Evolutionary conservation across 2,329 filamentous ascomycete genomes (phyloP).

Genomic region (Diaporthe nobilis): DNA sequence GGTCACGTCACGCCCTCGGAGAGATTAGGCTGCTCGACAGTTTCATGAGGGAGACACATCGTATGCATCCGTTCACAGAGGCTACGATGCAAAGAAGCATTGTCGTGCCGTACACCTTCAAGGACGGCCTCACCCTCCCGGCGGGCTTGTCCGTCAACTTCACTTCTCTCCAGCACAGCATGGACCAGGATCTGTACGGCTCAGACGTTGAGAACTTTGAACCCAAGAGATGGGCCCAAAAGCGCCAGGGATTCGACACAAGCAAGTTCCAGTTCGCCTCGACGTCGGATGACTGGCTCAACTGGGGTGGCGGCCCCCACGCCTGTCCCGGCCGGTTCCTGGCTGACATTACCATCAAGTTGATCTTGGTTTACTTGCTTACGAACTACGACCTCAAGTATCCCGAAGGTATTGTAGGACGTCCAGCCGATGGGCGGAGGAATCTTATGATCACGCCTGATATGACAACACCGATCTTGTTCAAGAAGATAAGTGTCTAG

Average conservation of each 20-base stretch:
- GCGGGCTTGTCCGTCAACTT: constrained; percentile 43
- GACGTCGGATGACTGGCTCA: constrained; percentile 44
- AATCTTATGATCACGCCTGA: constrained; percentile 30
- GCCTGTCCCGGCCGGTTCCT: constrained; percentile 43
- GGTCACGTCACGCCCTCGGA: constrained; percentile 43
- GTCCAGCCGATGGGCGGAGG: constrained; percentile 39
- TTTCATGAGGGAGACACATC: constrained; percentile 44
- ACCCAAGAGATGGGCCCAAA: constrained; percentile 42
- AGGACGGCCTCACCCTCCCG: constrained; percentile 43
- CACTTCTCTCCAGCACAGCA: constrained; percentile 42
- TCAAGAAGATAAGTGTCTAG: constrained; percentile 31
- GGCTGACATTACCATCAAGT: constrained; percentile 42
- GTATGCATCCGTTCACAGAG: constrained; percentile 43
- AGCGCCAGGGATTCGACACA: constrained; percentile 39
- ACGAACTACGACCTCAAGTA: constrained; percentile 46
- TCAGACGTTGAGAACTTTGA: constrained; percentile 43
- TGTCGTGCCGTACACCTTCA: constrained; percentile 29
- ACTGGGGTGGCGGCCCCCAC: constrained; percentile 45
- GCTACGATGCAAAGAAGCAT: constrained; percentile 27
- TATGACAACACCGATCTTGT: constrained; percentile 29
- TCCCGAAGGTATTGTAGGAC: constrained; percentile 29
- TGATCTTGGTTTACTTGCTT: constrained; percentile 45
- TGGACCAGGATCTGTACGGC: constrained; percentile 28
- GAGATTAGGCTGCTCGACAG: constrained; percentile 43
- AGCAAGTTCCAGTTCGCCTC: constrained; percentile 47